These are phyloP conservation scores for Aegilops umbellulata DNA, from an alignment of 176 grass and related monocot genomes.

Conservation along the genomic window DNA sequence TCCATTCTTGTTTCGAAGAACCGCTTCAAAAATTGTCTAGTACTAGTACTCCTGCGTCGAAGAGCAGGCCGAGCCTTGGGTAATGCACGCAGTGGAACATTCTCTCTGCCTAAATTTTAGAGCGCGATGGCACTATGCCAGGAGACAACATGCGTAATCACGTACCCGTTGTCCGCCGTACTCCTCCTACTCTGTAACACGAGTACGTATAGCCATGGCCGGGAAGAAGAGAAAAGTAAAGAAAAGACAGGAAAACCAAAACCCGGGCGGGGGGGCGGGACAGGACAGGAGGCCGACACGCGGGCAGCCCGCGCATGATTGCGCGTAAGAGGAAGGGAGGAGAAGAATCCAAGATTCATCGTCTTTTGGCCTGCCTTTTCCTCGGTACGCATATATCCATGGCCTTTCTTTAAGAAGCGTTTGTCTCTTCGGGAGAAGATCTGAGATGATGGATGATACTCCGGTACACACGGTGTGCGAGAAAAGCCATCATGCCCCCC, in stretches of 20 bases:
- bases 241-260: not conserved
- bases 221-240: not conserved
- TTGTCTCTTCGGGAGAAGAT: slow-evolving; percentile 40
- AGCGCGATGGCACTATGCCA: not conserved
- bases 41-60: no score
- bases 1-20: not conserved
- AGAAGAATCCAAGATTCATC: slow-evolving; percentile 54
- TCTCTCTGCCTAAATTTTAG: slow-evolving; percentile 34
- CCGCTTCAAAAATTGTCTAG: not conserved
- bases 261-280: not conserved
- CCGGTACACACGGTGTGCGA: not conserved
- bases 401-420: slow-evolving; percentile 32
- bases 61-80: not conserved
- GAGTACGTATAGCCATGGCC: no score
- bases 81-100: slow-evolving; percentile 13
- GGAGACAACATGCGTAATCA: not conserved
- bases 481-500: slow-evolving; percentile 6
- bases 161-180: not conserved
- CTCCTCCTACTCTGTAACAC: not conserved
- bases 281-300: slow-evolving; percentile 34
- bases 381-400: not conserved
- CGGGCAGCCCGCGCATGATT: slow-evolving; percentile 37
- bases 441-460: slow-evolving; percentile 17
- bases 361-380: slow-evolving; percentile 11
- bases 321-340: slow-evolving; percentile 5